phyloP scores from a whole-genome alignment of 305 asterid species.

The Fraxinus floribunda region DNA sequence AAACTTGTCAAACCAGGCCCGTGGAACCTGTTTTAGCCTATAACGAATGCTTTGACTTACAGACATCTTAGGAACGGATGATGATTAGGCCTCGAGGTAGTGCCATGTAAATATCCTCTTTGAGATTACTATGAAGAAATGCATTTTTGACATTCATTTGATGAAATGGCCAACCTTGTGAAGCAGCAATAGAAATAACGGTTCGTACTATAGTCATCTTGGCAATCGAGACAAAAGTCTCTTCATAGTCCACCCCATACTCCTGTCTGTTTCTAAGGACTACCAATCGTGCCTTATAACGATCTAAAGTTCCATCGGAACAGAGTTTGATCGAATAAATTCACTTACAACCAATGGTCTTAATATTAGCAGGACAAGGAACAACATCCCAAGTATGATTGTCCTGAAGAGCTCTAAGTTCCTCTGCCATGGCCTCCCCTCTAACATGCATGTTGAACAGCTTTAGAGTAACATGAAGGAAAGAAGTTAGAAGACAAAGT shows the following conservation, averaged over 20 bases:
- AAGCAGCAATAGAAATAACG: background rate
- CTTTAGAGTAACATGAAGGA: background rate
- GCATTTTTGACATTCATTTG: background rate
- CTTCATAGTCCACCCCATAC: background rate
- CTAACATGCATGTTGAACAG: background rate
- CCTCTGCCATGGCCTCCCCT: background rate
- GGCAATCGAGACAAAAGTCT: background rate
- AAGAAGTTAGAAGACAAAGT: too few relatives aligned
- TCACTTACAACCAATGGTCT: background rate
- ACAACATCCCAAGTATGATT: background rate
- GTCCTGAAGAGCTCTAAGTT: background rate
- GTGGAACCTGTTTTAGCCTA: background rate
- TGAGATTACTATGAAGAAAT: background rate
- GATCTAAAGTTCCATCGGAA: background rate
- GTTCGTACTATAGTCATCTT: background rate
- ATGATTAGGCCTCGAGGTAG: too few relatives aligned
- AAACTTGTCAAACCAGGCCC: background rate
- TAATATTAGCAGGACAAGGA: background rate
- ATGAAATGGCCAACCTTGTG: background rate
- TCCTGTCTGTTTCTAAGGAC: background rate
- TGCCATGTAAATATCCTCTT: background rate
- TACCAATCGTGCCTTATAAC: background rate
- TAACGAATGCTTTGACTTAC: background rate
- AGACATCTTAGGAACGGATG: background rate
- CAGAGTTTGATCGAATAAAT: background rate